Evolutionary conservation across 306 rosid genomes (phyloP).

Genomic region (Lathyrus sativus): DNA sequence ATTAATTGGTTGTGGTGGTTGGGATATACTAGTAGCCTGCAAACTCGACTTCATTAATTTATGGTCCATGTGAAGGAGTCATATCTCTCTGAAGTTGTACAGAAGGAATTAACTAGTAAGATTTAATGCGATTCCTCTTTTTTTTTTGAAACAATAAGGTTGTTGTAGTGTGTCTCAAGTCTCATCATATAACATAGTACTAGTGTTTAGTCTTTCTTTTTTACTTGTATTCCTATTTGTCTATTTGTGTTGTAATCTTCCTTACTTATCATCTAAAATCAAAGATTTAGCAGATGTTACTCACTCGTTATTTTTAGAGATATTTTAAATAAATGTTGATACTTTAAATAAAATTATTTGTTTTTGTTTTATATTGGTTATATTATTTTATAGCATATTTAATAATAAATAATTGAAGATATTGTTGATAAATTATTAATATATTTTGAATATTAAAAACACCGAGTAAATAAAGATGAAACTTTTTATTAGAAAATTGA

Average conservation of each 20-base stretch:
- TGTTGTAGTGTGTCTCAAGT: no score
- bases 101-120: slow-evolving; percentile 36
- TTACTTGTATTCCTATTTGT: background rate
- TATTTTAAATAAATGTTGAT: no score
- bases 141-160: background rate
- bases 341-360: no score
- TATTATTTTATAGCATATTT: no score
- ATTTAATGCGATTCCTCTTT: background rate
- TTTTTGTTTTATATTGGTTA: no score
- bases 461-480: no score
- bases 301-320: background rate
- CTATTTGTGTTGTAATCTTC: slow-evolving; percentile 31
- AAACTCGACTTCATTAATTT: slow-evolving; percentile 14
- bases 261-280: background rate
- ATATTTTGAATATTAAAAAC: no score
- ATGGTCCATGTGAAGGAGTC: slow-evolving; percentile 21
- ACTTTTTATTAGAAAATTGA: no score
- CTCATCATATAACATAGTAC: no score
- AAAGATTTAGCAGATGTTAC: background rate
- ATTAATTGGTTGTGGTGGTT: slow-evolving; percentile 26
- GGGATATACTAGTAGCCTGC: slow-evolving; percentile 10
- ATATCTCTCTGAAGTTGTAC: slow-evolving; percentile 32
- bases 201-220: no score
- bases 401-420: no score
- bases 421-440: no score